Evolutionary conservation across 257 asterid species (phyloP).

Genomic region (Nicotiana noctiflora): DNA sequence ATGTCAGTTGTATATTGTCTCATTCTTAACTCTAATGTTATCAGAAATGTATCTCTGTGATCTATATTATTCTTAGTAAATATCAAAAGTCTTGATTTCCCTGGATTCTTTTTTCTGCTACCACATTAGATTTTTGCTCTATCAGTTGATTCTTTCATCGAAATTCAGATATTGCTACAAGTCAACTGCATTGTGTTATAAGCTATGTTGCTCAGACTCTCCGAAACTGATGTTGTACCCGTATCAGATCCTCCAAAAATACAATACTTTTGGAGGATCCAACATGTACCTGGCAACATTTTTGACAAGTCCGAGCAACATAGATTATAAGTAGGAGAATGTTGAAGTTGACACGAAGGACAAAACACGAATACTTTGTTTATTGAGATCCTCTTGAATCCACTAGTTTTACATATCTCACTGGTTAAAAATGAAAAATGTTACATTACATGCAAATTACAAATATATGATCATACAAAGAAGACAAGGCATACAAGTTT

Average conservation of each 20-base stretch:
- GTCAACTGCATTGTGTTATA: background rate
- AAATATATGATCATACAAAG: background rate
- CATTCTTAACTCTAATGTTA: slow-evolving; percentile 7
- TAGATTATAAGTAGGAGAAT: background rate
- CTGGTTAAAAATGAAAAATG: background rate
- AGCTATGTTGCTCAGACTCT: too few relatives aligned
- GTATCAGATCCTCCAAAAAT: too few relatives aligned
- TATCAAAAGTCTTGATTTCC: background rate
- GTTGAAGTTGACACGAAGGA: background rate
- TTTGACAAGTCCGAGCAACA: too few relatives aligned
- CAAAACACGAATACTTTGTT: background rate
- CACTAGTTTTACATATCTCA: background rate
- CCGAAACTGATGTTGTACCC: too few relatives aligned
- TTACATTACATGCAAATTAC: background rate
- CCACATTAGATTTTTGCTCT: background rate
- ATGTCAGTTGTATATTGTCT: slow-evolving; percentile 7
- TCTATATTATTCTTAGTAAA: slow-evolving; percentile 11
- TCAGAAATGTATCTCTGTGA: slow-evolving; percentile 1
- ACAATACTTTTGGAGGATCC: too few relatives aligned
- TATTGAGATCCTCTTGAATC: background rate
- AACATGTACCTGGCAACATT: too few relatives aligned
- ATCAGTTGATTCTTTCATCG: background rate
- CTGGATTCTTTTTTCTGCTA: background rate
- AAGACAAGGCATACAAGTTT: background rate
- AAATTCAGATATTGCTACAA: background rate